phyloP scores from a whole-genome alignment of 2,329 filamentous ascomycete species.

The Fusarium napiforme region DNA sequence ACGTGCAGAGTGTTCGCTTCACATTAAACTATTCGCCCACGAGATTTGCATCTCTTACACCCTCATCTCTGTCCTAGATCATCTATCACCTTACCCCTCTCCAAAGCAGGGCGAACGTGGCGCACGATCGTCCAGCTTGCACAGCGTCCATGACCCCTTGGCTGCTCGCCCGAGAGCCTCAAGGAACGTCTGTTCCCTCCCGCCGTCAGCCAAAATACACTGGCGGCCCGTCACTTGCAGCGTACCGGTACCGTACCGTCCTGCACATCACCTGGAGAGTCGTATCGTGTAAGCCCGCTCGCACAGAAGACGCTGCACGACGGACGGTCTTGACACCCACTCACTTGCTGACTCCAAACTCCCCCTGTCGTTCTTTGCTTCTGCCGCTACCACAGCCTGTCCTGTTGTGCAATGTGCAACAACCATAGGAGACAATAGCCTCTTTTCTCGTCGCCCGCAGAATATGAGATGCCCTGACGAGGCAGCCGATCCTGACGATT shows the following conservation, averaged over 20 bases:
- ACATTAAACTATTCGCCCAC: constrained; percentile 39
- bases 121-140: constrained; percentile 39
- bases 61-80: constrained; percentile 28
- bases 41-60: constrained; percentile 34
- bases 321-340: constrained; percentile 25
- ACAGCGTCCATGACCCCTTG: constrained; percentile 28
- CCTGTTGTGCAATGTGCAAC: constrained; percentile 41
- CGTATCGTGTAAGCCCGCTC: constrained; percentile 29
- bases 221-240: constrained; percentile 16
- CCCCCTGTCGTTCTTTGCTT: constrained; percentile 28
- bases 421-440: constrained; percentile 21
- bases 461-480: constrained; percentile 32
- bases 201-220: constrained; percentile 10
- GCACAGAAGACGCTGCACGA: constrained; percentile 27
- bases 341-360: constrained; percentile 11
- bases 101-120: constrained; percentile 44
- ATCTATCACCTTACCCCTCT: constrained; percentile 24
- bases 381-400: constrained; percentile 13
- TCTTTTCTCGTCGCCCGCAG: constrained; percentile 43
- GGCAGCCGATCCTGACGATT: constrained; percentile 29
- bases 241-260: neutral
- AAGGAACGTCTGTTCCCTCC: constrained; percentile 23
- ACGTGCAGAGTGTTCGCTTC: constrained; percentile 37
- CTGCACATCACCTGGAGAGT: constrained; percentile 21
- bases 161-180: constrained; percentile 37